Evolutionary conservation across 768 basidiomycete genomes (phyloP).

Genomic region (Rhodosporidiobolus sp.): DNA sequence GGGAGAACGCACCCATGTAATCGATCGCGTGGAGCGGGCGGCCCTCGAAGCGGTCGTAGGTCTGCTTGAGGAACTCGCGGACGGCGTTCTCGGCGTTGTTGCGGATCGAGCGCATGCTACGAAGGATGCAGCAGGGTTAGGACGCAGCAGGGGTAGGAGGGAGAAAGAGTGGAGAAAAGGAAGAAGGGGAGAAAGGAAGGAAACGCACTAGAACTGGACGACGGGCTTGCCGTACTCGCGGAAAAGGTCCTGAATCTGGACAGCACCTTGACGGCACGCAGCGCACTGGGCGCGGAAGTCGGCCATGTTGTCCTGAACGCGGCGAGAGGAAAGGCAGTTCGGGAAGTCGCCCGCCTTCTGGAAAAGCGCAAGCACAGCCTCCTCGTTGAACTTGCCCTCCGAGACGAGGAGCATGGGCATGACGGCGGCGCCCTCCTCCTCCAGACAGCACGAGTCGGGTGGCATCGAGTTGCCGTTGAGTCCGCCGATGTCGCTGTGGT

Average conservation of each 20-base stretch:
- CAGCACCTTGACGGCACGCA: slow-evolving; percentile 73
- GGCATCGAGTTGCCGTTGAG: slow-evolving; percentile 84
- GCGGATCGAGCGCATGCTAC: slow-evolving; percentile 62
- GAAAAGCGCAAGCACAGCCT: slow-evolving; percentile 73
- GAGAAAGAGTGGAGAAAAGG: too few relatives aligned
- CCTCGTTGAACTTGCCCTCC: slow-evolving; percentile 71
- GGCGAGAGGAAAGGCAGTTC: slow-evolving; percentile 80
- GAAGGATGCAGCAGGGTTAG: too few relatives aligned
- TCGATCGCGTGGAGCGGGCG: slow-evolving; percentile 69
- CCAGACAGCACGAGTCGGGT: slow-evolving; percentile 81
- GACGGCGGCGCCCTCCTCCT: slow-evolving; percentile 92
- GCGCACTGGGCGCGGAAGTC: slow-evolving; percentile 92
- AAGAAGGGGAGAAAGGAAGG: too few relatives aligned
- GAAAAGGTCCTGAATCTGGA: slow-evolving; percentile 56
- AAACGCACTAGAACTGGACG: slow-evolving; percentile 57
- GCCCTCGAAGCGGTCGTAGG: slow-evolving; percentile 65
- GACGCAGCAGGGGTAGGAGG: too few relatives aligned
- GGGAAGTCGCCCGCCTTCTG: slow-evolving; percentile 68
- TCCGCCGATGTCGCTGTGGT: slow-evolving; percentile 83
- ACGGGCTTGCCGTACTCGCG: slow-evolving; percentile 78
- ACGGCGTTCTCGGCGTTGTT: slow-evolving; percentile 84
- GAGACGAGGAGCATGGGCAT: slow-evolving; percentile 86
- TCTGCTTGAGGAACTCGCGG: slow-evolving; percentile 71
- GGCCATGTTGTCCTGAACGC: slow-evolving; percentile 83
- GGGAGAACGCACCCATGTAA: slow-evolving; percentile 57